Evolutionary conservation across 2,329 filamentous ascomycete species (phyloP), one percentile per base, ranked within the genome.

Genomic region (Ciborinia camelliae): DNA sequence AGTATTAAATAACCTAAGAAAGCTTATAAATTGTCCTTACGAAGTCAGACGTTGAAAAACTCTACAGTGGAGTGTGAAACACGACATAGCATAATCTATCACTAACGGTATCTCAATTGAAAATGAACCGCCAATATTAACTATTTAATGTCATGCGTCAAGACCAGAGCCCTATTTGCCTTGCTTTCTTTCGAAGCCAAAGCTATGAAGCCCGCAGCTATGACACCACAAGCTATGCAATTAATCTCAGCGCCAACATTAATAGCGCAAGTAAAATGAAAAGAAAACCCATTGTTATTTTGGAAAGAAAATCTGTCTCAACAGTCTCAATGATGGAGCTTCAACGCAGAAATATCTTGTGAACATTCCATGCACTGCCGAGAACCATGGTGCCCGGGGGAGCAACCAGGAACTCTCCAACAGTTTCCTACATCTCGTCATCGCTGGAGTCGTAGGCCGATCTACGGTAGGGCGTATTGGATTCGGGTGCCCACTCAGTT

Each of bases 401-500:
- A 18, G 12, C 39, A 57, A 18, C 10, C 20, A n/a, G 20, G 12
- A 23, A 41, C 2, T 9, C 28, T 30, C 4, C 23, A 20, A 55
- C 10, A n/a, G 15, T 41, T 8, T 15, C 15, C 20, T 45, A 48
- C 43, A 59, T 51, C 15, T 64, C 65, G 32, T 61, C 58, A 51
- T 61, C 58, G 45, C 58, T 61, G 18, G 58, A 61, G 20, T 61
- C 58, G 58, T 61, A 61, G 23, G 15, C 28, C 0, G 55, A 47
- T 47, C 55, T 58, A 23, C 28, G 55, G 20, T 58, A 47, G 8
- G 15, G 41, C 7, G n/a, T n/a, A 26, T 58, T 47, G 1, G 55
- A 58, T 5, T 58, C 55, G 8, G 55, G 55, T 2, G 55, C 55
- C 55, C 55, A 58, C n/a, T 45, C 41, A 5, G 55, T 58, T 20